Conservation (phyloP, 108 stramenopile species). For the Nitzschia inconspicua region DNA sequence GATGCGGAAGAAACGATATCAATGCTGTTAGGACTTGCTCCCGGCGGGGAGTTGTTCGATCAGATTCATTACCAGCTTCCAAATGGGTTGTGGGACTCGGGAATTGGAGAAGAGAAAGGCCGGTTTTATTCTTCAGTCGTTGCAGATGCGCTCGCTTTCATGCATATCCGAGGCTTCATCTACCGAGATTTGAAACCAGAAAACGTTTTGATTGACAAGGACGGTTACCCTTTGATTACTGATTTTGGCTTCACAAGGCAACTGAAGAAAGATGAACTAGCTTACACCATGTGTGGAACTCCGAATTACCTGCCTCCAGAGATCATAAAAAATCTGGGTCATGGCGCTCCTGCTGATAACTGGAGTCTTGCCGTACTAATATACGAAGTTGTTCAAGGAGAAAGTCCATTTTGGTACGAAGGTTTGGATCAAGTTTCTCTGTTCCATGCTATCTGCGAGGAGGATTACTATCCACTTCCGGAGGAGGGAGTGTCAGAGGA, state of each 20-base stretch:
- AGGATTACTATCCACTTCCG: constrained; percentile 49
- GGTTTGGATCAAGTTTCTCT: constrained; percentile 79
- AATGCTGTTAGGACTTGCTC: constrained; percentile 66
- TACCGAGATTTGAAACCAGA: constrained; percentile 94
- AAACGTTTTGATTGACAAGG: constrained; percentile 57
- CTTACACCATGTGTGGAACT: constrained; percentile 94
- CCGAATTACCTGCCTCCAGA: constrained; percentile 94
- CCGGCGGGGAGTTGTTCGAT: constrained; percentile 82
- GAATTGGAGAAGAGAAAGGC: constrained; percentile 50
- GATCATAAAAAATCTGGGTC: constrained; percentile 75
- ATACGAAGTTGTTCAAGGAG: constrained; percentile 83
- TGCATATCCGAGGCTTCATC: constrained; percentile 79
- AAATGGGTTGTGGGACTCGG: constrained; percentile 43
- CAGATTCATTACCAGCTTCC: constrained; percentile 49
- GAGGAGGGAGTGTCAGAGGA: background rate
- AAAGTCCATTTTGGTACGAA: constrained; percentile 68
- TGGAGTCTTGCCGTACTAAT: constrained; percentile 90
- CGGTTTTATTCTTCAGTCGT: constrained; percentile 68
- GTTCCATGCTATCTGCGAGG: constrained; percentile 74
- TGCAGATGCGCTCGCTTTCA: constrained; percentile 82
- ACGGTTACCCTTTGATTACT: constrained; percentile 78
- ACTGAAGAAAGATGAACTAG: constrained; percentile 71
- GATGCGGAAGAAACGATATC: constrained; percentile 63
- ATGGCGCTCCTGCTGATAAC: constrained; percentile 84
- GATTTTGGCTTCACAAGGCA: constrained; percentile 85